phyloP scores from a whole-genome alignment of 2,329 filamentous ascomycete species.

The Hortaea sp. region DNA sequence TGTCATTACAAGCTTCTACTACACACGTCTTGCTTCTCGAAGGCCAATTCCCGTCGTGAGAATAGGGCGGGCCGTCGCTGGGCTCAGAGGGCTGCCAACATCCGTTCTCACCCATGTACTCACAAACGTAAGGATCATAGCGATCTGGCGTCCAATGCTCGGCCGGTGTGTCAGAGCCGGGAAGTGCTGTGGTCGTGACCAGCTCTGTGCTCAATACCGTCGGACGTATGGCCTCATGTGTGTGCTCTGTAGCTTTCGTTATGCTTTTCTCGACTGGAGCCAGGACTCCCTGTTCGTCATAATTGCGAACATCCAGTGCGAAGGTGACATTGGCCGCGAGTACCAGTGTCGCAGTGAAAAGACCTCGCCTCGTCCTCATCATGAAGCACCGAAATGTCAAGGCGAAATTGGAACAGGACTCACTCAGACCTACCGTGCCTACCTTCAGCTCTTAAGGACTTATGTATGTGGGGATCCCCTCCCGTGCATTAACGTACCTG shows the following conservation, averaged over 20 bases:
- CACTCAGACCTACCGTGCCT: too few relatives aligned
- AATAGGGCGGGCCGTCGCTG: slow-evolving; percentile 12
- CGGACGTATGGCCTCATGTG: not conserved
- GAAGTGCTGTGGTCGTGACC: slow-evolving; percentile 7
- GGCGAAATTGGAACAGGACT: not conserved
- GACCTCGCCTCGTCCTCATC: not conserved
- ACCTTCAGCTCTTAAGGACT: too few relatives aligned
- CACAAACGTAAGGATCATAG: slow-evolving; percentile 17
- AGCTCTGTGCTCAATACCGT: not conserved
- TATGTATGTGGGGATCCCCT: too few relatives aligned
- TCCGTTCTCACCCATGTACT: slow-evolving; percentile 15
- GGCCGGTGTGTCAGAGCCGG: slow-evolving; percentile 5
- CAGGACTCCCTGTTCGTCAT: too few relatives aligned
- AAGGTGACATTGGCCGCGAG: too few relatives aligned
- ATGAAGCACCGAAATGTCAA: not conserved
- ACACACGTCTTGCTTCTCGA: slow-evolving; percentile 10
- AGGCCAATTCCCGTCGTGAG: slow-evolving; percentile 14
- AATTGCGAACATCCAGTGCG: too few relatives aligned
- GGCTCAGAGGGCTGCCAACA: slow-evolving; percentile 16
- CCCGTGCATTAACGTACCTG: too few relatives aligned
- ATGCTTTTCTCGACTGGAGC: too few relatives aligned
- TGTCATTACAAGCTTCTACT: not conserved
- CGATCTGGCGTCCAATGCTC: slow-evolving; percentile 14
- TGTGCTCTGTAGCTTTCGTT: too few relatives aligned
- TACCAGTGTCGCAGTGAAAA: not conserved